phyloP scores from a whole-genome alignment of 768 basidiomycete species.

The Podaxis rugospora region DNA sequence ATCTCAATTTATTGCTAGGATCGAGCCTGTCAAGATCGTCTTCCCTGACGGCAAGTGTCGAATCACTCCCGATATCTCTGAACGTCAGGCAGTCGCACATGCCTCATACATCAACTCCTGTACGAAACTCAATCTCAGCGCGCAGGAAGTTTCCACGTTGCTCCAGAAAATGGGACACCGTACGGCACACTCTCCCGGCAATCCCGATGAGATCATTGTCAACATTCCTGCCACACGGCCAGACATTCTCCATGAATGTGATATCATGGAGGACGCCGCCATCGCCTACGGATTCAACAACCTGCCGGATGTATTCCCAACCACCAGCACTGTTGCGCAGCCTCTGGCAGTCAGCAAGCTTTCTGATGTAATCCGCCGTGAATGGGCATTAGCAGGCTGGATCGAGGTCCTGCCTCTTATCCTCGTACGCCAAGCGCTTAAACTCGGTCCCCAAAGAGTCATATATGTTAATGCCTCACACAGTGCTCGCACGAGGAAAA shows the following conservation, averaged over 20 bases:
- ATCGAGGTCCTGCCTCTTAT: slow-evolving; percentile 93
- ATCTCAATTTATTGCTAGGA: slow-evolving; percentile 38
- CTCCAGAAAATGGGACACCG: slow-evolving; percentile 82
- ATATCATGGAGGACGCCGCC: slow-evolving; percentile 97
- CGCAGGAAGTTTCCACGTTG: slow-evolving; percentile 63
- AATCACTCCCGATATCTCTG: slow-evolving; percentile 79
- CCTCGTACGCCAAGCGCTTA: slow-evolving; percentile 46
- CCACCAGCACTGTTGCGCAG: slow-evolving; percentile 92
- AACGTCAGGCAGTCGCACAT: slow-evolving; percentile 66
- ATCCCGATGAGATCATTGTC: slow-evolving; percentile 69
- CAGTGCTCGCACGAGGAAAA: slow-evolving; percentile 99
- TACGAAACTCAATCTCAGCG: slow-evolving; percentile 73
- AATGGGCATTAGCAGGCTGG: slow-evolving; percentile 96
- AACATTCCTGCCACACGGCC: slow-evolving; percentile 92
- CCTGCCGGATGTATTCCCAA: slow-evolving; percentile 85
- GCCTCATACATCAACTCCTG: slow-evolving; percentile 95
- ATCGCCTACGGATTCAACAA: slow-evolving; percentile 99
- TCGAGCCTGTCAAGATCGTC: slow-evolving; percentile 89
- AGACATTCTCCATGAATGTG: slow-evolving; percentile 97
- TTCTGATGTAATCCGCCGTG: slow-evolving; percentile 79
- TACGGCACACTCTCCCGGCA: slow-evolving; percentile 45
- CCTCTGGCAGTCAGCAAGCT: slow-evolving; percentile 87
- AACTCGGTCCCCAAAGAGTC: neutral
- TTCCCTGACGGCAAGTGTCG: slow-evolving; percentile 70
- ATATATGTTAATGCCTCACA: neutral